Base-by-base conservation (phyloP, 352 stramenopile species). In the Nothophytophthora sp. region DNA sequence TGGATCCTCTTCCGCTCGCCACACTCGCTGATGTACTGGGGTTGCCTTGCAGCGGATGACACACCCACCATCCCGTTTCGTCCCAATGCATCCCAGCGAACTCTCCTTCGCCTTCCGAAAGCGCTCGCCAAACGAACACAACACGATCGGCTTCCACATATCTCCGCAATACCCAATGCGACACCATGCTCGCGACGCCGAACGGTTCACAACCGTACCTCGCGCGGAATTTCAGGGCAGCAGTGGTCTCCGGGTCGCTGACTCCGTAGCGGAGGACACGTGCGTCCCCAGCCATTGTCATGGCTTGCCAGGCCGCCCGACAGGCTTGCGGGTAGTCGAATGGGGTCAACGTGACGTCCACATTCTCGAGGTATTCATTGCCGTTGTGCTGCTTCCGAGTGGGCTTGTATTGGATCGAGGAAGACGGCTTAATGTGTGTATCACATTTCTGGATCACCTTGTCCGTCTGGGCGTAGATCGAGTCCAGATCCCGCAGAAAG, bases 91-190 rank as follows among this genome's bases (percentile, higher is more conserved):
- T 62, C 0, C 55, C 57, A 39, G 68, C 70, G 27, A 67, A 66
- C 40, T 54, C 40, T 18, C 62, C 48, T 23, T 69, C 60, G 24
- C 69, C 63, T 30, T 81, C 62, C 1, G 60, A 63, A 8, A 76
- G 54, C 1, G 61, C 43, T 9, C 72, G 72, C 76, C 76, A 87
- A 25, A 84, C 73, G 10, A 82, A 60, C 55, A 84, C 76, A 36
- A 67, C 63, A 7, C 76, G 67, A 11, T 73, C 47, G 1, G 19
- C 19, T 22, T 84, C 67, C 1, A 70, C 60, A 28, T 75, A 87
- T 38, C 66, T 42, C 6, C 60, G 60, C 42, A 82, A 70, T 16
- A 76, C 76, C 16, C 47, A 55, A 29, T 60, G 60, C 2, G 60
- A 20, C 16, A 65, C 23, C 16, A 65, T 48, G 7, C 30, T 60